phyloP scores from a whole-genome alignment of 2,329 filamentous ascomycete genomes.

The Xylogone sp. region DNA sequence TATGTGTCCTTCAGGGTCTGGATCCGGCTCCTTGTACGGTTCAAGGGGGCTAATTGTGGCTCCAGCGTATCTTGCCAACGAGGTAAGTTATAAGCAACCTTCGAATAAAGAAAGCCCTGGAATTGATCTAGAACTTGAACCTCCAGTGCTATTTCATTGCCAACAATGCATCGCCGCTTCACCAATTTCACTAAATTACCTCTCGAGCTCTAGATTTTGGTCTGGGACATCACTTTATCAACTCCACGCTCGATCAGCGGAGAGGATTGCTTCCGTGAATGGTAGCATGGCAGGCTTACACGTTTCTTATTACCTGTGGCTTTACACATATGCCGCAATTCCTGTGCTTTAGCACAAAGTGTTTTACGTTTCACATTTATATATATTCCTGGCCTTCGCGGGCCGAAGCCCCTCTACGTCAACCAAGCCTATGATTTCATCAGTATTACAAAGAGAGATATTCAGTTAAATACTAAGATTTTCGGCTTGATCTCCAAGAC shows the following conservation, averaged over 20 bases:
- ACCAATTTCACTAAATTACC: constrained; percentile 9
- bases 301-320: constrained; percentile 7
- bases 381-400: constrained; percentile 5
- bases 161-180: constrained; percentile 5
- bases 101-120: too few relatives aligned
- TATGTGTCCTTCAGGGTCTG: too few relatives aligned
- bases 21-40: too few relatives aligned
- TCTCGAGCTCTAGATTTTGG: constrained; percentile 11
- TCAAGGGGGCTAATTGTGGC: too few relatives aligned
- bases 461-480: constrained; percentile 1
- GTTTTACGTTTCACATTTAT: constrained; percentile 5
- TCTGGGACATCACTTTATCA: constrained; percentile 11
- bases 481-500: too few relatives aligned
- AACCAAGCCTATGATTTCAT: constrained; percentile 5
- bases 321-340: constrained; percentile 8
- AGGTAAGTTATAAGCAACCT: too few relatives aligned
- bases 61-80: too few relatives aligned
- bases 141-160: constrained; percentile 1
- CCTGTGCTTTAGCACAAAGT: constrained; percentile 6
- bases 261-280: constrained; percentile 7
- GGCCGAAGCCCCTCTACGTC: constrained; percentile 3
- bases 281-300: constrained; percentile 6
- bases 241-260: constrained; percentile 6
- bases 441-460: constrained; percentile 2
- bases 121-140: too few relatives aligned